A percentile compares a stretch with the other conserved stretches of the same genome.
Evolutionary conservation across 306 rosid species (phyloP).

Genomic region (Myrica gale): DNA sequence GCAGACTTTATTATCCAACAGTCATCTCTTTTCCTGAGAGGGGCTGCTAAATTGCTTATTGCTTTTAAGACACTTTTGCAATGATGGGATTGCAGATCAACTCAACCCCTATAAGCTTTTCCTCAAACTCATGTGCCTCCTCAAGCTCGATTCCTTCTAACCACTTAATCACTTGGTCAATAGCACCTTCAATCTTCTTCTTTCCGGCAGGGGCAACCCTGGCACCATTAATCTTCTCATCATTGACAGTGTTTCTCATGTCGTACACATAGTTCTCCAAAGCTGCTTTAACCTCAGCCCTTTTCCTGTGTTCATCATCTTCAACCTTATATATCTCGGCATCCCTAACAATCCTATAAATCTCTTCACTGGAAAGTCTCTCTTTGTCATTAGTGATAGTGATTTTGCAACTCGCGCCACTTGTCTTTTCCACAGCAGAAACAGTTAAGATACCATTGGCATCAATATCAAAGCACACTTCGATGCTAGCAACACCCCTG

Average conservation of each 20-base stretch:
- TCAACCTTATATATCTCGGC: conserved; percentile 65
- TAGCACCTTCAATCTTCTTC: conserved; percentile 58
- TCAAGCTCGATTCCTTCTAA: conserved; percentile 56
- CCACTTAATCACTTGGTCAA: conserved; percentile 52
- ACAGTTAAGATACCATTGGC: conserved; percentile 69
- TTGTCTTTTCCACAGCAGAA: conserved; percentile 54
- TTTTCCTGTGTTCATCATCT: conserved; percentile 67
- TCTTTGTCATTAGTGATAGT: conserved; percentile 61
- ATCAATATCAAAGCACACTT: conserved; percentile 60
- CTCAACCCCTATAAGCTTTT: conserved; percentile 61
- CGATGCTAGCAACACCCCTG: conserved; percentile 52
- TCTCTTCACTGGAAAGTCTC: conserved; percentile 50
- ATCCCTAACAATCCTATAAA: conserved; percentile 59
- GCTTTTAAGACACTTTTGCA: conserved; percentile 40
- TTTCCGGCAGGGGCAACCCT: conserved; percentile 39
- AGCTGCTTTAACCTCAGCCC: conserved; percentile 48
- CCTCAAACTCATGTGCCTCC: conserved; percentile 59
- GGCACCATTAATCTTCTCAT: conserved; percentile 41
- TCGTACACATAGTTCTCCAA: conserved; percentile 54
- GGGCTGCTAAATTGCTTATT: not conserved
- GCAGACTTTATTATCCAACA: not conserved
- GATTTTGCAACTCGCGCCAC: conserved; percentile 52
- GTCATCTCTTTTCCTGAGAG: no score
- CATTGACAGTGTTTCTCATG: conserved; percentile 57
- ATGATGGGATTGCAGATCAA: conserved; percentile 60